Base-by-base conservation (phyloP, 2,329 filamentous ascomycete species). In the Paramyrothecium roridum region DNA sequence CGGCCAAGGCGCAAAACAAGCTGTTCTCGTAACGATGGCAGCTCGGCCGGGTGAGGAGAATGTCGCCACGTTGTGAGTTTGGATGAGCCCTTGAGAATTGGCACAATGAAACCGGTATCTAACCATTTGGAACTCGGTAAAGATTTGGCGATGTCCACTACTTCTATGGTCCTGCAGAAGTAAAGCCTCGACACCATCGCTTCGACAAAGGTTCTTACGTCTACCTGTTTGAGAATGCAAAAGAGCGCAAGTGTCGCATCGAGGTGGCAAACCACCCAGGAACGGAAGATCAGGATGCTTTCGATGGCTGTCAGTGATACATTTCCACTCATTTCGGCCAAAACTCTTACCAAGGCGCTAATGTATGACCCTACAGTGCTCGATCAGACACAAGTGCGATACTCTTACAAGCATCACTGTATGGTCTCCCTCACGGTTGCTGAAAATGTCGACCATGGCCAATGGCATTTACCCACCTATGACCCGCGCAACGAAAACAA, bases 101-200 rank as follows among this genome's bases (percentile, higher is more conserved):
- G 16, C 21, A 21, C 6, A 4, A 10, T 12, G 19, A 34, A 22
- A 53, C 48, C 50, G 48, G 54, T 26, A 21, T 34, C 26, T 40
- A 46, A 52, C 56, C 17, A 19, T 17, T 48, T 30, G 48, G 26
- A 8, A 21, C 12, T 17, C n/a, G 10, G 19, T 16, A 52, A 56
- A 93, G 89, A 65, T 92, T 90, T 65, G 88, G 83, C 59, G 90
- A 93, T 66, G 69, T 92, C 53, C 90, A 93, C 70, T 93, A 92
- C 72, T 91, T 86, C 72, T 91, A 92, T 73, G 81, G 82, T 23
- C 80, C 85, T n/a, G 85, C 87, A 2, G 79, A 80, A 7, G 77
- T 80, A 55, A 85, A 81, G 55, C 89, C 89, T 30, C 84, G 80
- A n/a, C 90, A 93, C 70, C 88, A 93, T 70, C 85, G 89, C 52